Base-by-base conservation (phyloP, 306 rosid species). In the Trifolium fragiferum region DNA sequence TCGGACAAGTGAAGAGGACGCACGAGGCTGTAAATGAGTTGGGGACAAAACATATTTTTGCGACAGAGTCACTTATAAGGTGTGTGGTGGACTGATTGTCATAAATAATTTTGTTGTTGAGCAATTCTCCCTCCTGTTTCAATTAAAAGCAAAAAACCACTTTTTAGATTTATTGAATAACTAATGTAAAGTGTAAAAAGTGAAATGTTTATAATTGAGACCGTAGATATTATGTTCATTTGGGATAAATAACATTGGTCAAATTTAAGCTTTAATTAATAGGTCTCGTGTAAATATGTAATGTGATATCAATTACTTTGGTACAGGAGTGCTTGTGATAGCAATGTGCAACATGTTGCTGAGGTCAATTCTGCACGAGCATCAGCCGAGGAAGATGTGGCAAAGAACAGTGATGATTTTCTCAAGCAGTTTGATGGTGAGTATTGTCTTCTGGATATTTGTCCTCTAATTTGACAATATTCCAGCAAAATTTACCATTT, bases 61-160 rank as follows among this genome's bases (percentile, higher is more conserved):
- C 81, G 35, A 35, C 88, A 83, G 82, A n/a, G 10, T 85, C 91
- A 19, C 84, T 83, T 76, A 68, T 89, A 86, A 92, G 99, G 99
- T 95, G 38, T 67, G 82, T 61, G 23, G 64, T 25, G 65, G 79
- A 74, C 46, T 73, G 33, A 10, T 60, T 53, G 12, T 57, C 13
- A 43, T 21, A 21, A 40, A 10, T 19, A 14, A 53, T n/a, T 35
- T 7, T 12, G 6, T 43, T 43, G 14, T 20, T 54, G 7, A 10
- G 25, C 30, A 9, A 9, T 54, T 4, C 33, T 30, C 33, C 7
- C 33, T 30, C 33, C 33, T 30, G 33, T 30, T 30, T 30, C 33
- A 30, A 30, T 30, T 30, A 30, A 4, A 30, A 30, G 33, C 4
- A 30, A 30, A 30, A 30, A 4, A 0, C 33, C 33, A 30, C 33